Evolutionary conservation across 2,329 filamentous ascomycete species (phyloP), one percentile per base, ranked within the genome.

Genomic region (Chaetomium olivaceum): DNA sequence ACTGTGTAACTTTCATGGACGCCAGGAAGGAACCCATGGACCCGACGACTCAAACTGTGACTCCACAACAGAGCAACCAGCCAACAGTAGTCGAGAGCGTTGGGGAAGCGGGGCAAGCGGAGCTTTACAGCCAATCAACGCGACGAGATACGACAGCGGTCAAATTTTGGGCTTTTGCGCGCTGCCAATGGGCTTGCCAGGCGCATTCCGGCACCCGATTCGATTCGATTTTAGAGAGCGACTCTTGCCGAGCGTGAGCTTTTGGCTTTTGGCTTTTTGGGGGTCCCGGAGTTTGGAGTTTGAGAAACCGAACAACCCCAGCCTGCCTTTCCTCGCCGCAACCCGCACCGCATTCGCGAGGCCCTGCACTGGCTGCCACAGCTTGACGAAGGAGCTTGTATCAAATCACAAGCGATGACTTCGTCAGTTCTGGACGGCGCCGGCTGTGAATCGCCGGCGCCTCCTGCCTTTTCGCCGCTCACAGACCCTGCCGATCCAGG

Each of bases 381-480:
- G 57, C 46, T 56, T 77, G 83, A 80, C 82, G 83, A 83, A 85
- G 79, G 82, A 85, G 83, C 83, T 84, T 82, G 82, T 76, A 72
- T 69, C 62, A 67, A 67, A 71, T 74, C 75, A 76, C 81, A 78
- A 85, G 84, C 83, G 83, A 86, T 86, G 84, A 85, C 82, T 85
- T 86, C 83, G 84, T 84, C 83, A 74, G 67, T 69, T 63, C 64
- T 67, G 63, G 69, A 73, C 68, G 69, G 69, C 69, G 69, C 60
- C 65, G 64, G 66, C 64, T 65, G 66, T 64, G 67, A 69, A 16
- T 73, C 71, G 57, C 72, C 71, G 61, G 69, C 71, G 66, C 72
- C 71, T 57, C 72, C 72, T 58, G 71, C 71, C 50, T 69, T 73
- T 43, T 73, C 67, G 29, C 72, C 72, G 52, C 69, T 73, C 43